Conservation (phyloP, 805 yeast genomes). For the Lachancea fermentati region DNA sequence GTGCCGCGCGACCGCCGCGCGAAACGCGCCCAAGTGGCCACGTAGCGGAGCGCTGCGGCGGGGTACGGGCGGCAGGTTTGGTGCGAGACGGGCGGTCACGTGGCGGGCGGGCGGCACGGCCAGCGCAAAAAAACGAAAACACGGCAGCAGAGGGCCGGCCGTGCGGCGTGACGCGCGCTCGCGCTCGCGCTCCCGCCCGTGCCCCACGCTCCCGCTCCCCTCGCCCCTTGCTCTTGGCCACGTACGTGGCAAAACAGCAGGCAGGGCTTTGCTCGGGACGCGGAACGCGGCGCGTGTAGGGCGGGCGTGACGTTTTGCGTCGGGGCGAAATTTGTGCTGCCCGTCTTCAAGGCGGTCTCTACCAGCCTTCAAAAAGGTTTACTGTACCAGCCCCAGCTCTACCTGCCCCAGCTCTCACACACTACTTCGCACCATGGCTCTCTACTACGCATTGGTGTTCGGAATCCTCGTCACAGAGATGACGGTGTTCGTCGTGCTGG, state of each 20-base stretch:
- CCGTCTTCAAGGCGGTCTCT: too few relatives aligned
- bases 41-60: background rate
- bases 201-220: too few relatives aligned
- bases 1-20: background rate
- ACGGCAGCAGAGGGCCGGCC: background rate
- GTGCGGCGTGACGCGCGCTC: background rate
- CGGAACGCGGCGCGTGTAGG: too few relatives aligned
- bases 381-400: background rate
- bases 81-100: too few relatives aligned
- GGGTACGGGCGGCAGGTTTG: too few relatives aligned
- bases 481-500: conserved; percentile 69
- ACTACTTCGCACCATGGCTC: conserved; percentile 18
- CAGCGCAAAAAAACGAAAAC: background rate
- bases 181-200: background rate
- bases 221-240: too few relatives aligned
- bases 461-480: conserved; percentile 74
- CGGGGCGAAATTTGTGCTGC: too few relatives aligned
- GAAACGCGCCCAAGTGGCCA: too few relatives aligned
- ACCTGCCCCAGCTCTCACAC: background rate
- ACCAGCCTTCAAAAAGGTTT: too few relatives aligned
- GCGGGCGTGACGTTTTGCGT: too few relatives aligned
- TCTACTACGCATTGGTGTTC: conserved; percentile 47
- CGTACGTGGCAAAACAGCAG: too few relatives aligned
- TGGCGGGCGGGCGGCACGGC: background rate
- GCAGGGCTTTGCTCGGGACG: too few relatives aligned